phyloP scores from a whole-genome alignment of 2,329 filamentous ascomycete species.

The Pyrenophora tritici-repentis region DNA sequence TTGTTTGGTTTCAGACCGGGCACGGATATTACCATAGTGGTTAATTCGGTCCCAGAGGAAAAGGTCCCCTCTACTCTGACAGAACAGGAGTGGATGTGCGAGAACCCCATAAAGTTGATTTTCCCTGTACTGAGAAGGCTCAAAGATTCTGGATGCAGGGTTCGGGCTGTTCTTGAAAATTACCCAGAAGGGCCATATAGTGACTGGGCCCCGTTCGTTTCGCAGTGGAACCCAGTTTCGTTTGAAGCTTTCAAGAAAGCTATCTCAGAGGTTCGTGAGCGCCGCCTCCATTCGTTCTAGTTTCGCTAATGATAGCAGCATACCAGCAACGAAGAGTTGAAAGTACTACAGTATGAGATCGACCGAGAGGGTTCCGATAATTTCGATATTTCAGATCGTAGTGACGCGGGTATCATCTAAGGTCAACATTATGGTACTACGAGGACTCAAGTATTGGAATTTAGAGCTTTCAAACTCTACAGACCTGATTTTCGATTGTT shows the following conservation, averaged over 20 bases:
- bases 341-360: too few species aligned
- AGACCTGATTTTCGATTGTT: too few species aligned
- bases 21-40: not conserved
- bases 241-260: not conserved
- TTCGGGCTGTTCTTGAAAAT: not conserved
- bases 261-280: not conserved
- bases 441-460: too few species aligned
- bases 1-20: conserved; percentile 3
- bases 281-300: not conserved
- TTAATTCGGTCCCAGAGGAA: not conserved
- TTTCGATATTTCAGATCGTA: too few species aligned
- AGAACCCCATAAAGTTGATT: not conserved
- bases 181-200: too few species aligned
- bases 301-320: not conserved
- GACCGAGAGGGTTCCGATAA: too few species aligned
- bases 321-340: too few species aligned
- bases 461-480: too few species aligned
- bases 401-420: too few species aligned
- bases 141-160: not conserved
- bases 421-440: too few species aligned
- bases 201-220: not conserved
- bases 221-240: not conserved
- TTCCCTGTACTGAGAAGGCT: not conserved
- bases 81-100: not conserved
- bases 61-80: not conserved